Percentiles rank a stretch among this genome's conserved stretches.
Evolutionary conservation across 164 flowering plant species (phyloP).

Genomic region (Pachysandra terminalis): DNA sequence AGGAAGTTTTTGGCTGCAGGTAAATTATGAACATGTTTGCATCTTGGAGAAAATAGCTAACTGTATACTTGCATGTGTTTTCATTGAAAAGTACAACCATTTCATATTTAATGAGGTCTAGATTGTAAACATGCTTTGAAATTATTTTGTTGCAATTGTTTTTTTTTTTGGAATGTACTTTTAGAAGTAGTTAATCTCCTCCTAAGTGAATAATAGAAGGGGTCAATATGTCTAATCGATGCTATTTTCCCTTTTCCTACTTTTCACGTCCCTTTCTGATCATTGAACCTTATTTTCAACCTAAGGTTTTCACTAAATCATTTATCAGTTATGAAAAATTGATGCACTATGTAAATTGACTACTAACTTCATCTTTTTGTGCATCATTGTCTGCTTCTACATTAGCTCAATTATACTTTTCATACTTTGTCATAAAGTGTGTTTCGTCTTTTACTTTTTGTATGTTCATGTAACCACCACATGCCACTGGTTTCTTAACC

Average conservation of each 20-base stretch:
- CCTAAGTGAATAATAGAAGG: no score
- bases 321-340: background rate
- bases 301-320: no score
- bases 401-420: background rate
- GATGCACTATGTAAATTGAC: no score
- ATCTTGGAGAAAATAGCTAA: background rate
- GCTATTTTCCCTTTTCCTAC: background rate
- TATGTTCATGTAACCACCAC: background rate
- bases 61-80: background rate
- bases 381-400: background rate
- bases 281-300: no score
- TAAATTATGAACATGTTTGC: background rate
- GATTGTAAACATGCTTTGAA: background rate
- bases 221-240: no score
- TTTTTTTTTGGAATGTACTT: background rate
- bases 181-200: background rate
- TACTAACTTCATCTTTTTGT: background rate
- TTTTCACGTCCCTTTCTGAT: background rate
- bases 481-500: background rate
- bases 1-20: background rate
- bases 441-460: slow-evolving; percentile 2
- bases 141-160: no score
- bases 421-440: background rate
- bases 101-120: background rate
- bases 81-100: background rate